Percentiles rank a stretch among this genome's conserved stretches.
Conservation (phyloP, 2,329 filamentous ascomycete genomes). For the Nakataea oryzae region DNA sequence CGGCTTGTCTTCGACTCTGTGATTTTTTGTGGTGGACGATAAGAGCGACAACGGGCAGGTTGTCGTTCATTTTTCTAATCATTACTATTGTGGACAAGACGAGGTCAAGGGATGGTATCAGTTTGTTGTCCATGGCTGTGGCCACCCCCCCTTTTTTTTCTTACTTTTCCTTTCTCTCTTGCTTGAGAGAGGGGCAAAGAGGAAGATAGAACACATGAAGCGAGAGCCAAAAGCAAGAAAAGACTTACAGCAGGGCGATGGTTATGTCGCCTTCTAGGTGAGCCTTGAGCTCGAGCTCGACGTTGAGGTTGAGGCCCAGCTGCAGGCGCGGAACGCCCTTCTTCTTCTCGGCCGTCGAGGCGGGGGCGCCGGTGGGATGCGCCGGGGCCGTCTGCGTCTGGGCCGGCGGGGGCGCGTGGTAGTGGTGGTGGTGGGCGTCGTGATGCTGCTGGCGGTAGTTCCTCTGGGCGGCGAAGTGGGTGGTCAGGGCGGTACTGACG, state of each 20-base stretch:
- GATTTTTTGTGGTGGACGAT: neutral
- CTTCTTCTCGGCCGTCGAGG: slow-evolving; percentile 15
- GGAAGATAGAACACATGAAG: neutral
- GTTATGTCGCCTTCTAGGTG: slow-evolving; percentile 68
- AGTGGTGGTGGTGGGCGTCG: neutral
- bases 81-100: neutral
- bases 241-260: slow-evolving; percentile 54
- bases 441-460: neutral
- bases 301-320: slow-evolving; percentile 50
- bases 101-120: neutral
- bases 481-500: slow-evolving; percentile 2
- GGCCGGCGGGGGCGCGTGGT: slow-evolving; percentile 7
- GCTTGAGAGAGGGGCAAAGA: neutral
- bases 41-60: neutral
- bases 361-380: slow-evolving; percentile 9
- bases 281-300: slow-evolving; percentile 72
- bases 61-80: slow-evolving; percentile 1
- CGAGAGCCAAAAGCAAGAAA: neutral
- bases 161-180: neutral
- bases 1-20: slow-evolving; percentile 17
- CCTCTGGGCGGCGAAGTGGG: neutral
- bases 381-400: neutral
- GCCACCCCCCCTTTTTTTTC: neutral
- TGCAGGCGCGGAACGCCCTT: slow-evolving; percentile 14
- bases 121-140: neutral